phyloP scores from a whole-genome alignment of 169 alveolate species.

The Eimeria tenella region DNA sequence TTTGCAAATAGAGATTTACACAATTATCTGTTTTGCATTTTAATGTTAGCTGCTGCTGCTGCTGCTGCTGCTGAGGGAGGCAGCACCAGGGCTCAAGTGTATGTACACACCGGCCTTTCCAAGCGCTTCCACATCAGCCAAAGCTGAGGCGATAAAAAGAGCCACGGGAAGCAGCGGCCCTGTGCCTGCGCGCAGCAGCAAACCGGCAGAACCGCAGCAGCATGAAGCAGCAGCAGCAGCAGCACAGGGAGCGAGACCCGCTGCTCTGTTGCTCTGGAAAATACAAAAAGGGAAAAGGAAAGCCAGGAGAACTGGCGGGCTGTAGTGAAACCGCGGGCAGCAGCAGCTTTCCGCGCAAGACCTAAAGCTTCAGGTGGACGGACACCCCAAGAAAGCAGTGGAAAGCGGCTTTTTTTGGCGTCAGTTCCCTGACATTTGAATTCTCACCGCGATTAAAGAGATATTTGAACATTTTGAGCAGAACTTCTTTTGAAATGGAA shows the following conservation, averaged over 20 bases:
- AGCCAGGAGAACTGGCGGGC: background rate
- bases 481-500: background rate
- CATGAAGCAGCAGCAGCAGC: background rate
- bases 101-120: background rate
- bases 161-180: slow-evolving; percentile 12
- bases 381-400: background rate
- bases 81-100: background rate
- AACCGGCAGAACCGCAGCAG: too few species aligned
- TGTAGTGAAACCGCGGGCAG: too few species aligned
- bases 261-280: background rate
- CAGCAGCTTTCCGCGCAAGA: background rate
- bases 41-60: too few species aligned
- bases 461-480: background rate
- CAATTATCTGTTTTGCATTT: too few species aligned
- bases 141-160: background rate
- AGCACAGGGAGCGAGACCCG: background rate
- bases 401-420: background rate
- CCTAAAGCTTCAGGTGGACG: too few species aligned
- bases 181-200: too few species aligned
- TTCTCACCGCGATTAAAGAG: background rate
- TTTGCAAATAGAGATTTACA: too few species aligned
- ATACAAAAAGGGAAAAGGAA: background rate
- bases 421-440: background rate
- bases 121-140: background rate
- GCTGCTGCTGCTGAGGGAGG: too few species aligned